Percentiles rank a stretch among this genome's conserved stretches.
These are phyloP conservation scores for Plasmopara halstedii DNA, from an alignment of 352 stramenopile genomes.

Conservation along the genomic window DNA sequence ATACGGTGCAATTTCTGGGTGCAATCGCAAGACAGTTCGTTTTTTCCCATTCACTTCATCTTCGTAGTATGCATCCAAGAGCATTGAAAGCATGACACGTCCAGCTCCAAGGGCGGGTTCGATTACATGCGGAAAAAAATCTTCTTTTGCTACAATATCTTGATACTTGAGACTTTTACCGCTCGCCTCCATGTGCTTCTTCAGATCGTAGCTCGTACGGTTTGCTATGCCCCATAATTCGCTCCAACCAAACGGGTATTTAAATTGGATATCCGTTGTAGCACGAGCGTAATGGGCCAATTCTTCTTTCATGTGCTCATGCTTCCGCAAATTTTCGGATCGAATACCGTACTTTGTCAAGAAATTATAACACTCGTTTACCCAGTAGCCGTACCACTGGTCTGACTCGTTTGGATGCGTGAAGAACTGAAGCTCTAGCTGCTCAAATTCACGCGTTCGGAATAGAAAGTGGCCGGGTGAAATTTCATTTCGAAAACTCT, in stretches of 20 bases:
- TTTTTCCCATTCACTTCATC: constrained; percentile 86
- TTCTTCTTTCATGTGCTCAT: constrained; percentile 88
- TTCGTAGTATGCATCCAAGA: constrained; percentile 93
- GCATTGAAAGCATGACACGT: constrained; percentile 89
- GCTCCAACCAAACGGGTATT: constrained; percentile 95
- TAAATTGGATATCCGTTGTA: constrained; percentile 97
- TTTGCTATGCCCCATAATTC: constrained; percentile 96
- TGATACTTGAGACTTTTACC: constrained; percentile 85
- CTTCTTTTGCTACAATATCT: constrained; percentile 54
- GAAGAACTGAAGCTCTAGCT: constrained; percentile 92
- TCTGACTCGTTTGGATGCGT: constrained; percentile 69
- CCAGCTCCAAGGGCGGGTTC: constrained; percentile 88
- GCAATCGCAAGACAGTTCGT: constrained; percentile 86
- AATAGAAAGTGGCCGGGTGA: constrained; percentile 97
- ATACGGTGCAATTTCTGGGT: constrained; percentile 92
- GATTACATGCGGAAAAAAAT: constrained; percentile 95
- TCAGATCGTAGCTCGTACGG: constrained; percentile 94
- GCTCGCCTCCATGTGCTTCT: constrained; percentile 90
- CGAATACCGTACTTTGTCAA: constrained; percentile 86
- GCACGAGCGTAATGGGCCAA: constrained; percentile 95
- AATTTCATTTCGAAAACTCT: constrained; percentile 98
- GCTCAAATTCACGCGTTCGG: constrained; percentile 96
- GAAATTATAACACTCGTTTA: constrained; percentile 88
- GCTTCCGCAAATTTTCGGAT: constrained; percentile 84
- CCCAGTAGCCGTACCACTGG: constrained; percentile 86